These are phyloP conservation scores for Entomortierella parvispora DNA, from an alignment of 192 early-diverging fungal genomes.

Conservation along the genomic window DNA sequence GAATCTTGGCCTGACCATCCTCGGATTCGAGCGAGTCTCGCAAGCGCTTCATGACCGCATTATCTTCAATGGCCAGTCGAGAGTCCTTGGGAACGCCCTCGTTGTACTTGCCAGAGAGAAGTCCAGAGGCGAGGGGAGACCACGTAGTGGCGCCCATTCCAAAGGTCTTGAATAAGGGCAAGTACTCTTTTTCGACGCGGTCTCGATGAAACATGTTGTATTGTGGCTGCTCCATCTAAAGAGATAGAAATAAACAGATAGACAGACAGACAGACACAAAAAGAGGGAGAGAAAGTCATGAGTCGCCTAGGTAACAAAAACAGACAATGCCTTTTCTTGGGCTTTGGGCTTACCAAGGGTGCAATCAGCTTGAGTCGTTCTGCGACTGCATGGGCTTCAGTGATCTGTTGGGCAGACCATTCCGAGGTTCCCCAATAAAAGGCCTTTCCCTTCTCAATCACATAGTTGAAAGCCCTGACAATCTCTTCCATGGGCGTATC, in stretches of 20 bases:
- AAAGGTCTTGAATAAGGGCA: slow-evolving; percentile 69
- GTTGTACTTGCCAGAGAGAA: slow-evolving; percentile 78
- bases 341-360: slow-evolving; percentile 60
- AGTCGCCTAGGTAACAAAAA: neutral
- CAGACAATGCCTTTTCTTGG: neutral
- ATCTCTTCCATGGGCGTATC: slow-evolving; percentile 83
- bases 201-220: slow-evolving; percentile 88
- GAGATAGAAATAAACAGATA: neutral
- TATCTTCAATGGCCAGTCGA: slow-evolving; percentile 66
- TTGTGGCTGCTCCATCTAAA: slow-evolving; percentile 72
- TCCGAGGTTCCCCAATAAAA: slow-evolving; percentile 87
- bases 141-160: slow-evolving; percentile 77
- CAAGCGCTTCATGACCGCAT: slow-evolving; percentile 64
- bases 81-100: slow-evolving; percentile 71
- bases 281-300: neutral
- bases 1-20: slow-evolving; percentile 72
- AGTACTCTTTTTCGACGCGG: slow-evolving; percentile 75
- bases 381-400: slow-evolving; percentile 76
- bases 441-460: slow-evolving; percentile 80
- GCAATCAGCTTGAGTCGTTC: slow-evolving; percentile 69
- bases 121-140: slow-evolving; percentile 62
- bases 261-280: no score
- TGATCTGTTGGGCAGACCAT: slow-evolving; percentile 79
- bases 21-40: slow-evolving; percentile 57
- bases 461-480: slow-evolving; percentile 82